Conservation (phyloP, 78 protist genomes). For the Monocercomonoides exilis region DNA sequence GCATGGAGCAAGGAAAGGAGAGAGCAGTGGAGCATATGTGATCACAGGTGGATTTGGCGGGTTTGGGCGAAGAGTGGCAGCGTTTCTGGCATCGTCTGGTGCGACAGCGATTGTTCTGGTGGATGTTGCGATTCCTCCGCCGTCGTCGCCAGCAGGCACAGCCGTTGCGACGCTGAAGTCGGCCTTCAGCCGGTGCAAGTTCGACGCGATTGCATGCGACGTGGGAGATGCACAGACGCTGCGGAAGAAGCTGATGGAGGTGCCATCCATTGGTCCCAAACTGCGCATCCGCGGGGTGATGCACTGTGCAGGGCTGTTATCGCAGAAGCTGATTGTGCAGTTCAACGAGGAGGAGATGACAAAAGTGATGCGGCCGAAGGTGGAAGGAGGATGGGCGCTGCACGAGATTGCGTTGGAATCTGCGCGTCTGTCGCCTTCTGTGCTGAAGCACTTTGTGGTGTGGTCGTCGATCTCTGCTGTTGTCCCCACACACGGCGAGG, state of each 20-base stretch:
- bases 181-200: background rate
- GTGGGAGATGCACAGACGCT: background rate
- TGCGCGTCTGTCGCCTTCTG: background rate
- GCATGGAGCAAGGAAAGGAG: too few relatives aligned
- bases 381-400: background rate
- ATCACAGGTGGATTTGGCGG: constrained; percentile 9
- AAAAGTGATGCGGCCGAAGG: background rate
- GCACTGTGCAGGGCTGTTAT: constrained; percentile 38
- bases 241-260: background rate
- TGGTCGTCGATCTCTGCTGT: constrained; percentile 20
- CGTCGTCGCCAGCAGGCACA: background rate
- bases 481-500: constrained; percentile 31
- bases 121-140: background rate
- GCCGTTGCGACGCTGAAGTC: background rate
- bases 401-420: background rate
- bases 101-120: background rate
- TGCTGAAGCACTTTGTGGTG: background rate
- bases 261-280: background rate
- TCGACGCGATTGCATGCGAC: background rate
- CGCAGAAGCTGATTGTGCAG: background rate
- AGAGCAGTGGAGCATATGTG: background rate
- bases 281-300: constrained; percentile 13
- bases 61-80: background rate
- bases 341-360: background rate
- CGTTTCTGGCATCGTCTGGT: background rate